Percentiles rank a stretch among this genome's conserved stretches.
phyloP scores from a whole-genome alignment of 768 basidiomycete species.

The Xerocomus brunneocitrinus region DNA sequence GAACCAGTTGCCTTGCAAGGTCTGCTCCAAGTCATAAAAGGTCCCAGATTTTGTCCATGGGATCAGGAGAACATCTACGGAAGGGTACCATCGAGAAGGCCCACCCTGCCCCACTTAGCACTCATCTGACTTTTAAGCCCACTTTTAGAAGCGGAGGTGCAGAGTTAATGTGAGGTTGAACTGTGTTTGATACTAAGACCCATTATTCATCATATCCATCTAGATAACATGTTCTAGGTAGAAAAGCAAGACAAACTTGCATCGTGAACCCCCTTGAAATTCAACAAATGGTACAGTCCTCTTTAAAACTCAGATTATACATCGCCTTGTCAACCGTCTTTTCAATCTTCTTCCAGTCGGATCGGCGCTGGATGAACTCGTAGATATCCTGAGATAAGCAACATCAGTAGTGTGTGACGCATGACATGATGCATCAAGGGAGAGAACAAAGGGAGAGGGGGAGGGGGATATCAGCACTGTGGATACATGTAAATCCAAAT shows the following conservation, averaged over 20 bases:
- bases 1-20: too few relatives aligned
- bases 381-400: slow-evolving; percentile 65
- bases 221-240: background rate
- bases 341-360: slow-evolving; percentile 99
- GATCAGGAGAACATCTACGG: too few relatives aligned
- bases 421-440: background rate
- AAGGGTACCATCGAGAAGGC: too few relatives aligned
- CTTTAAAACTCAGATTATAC: slow-evolving; percentile 91
- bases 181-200: too few relatives aligned
- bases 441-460: background rate
- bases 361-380: slow-evolving; percentile 90
- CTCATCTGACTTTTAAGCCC: too few relatives aligned
- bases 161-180: too few relatives aligned
- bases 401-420: background rate
- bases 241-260: background rate
- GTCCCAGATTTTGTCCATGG: too few relatives aligned
- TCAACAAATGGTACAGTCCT: slow-evolving; percentile 67
- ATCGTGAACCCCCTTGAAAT: background rate
- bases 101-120: too few relatives aligned
- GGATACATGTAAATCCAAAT: background rate
- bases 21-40: too few relatives aligned
- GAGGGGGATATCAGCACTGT: background rate
- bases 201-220: too few relatives aligned
- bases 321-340: slow-evolving; percentile 93
- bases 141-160: too few relatives aligned